phyloP scores from a whole-genome alignment of 495 filamentous ascomycete genomes.

The Penicillium paradoxum region DNA sequence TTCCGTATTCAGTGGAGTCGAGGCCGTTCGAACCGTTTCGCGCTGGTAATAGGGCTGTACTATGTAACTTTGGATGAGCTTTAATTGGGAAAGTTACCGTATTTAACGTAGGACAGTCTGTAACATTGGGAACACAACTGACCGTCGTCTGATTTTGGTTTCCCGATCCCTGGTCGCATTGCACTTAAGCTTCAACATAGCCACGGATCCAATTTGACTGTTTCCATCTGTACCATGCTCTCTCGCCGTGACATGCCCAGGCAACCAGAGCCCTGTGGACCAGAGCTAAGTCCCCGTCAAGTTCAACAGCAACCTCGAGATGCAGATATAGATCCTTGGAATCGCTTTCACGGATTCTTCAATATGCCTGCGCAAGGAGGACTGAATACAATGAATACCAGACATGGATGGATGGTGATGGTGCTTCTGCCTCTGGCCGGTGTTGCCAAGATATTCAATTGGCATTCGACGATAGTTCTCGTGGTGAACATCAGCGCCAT shows the following conservation, averaged over 20 bases:
- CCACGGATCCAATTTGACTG: not conserved
- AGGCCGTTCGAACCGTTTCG: not conserved
- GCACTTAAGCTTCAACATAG: not conserved
- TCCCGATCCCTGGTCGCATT: not conserved
- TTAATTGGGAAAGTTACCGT: conserved; percentile 6
- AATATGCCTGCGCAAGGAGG: not conserved
- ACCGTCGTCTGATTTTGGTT: not conserved
- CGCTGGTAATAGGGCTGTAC: conserved; percentile 17
- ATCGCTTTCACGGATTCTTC: not conserved
- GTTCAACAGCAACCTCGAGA: not conserved
- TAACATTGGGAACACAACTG: not conserved
- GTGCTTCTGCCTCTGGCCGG: conserved; percentile 15
- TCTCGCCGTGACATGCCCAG: not conserved
- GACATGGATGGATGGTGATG: not conserved
- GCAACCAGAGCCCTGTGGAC: not conserved
- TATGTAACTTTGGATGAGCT: conserved; percentile 3
- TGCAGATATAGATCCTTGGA: not conserved
- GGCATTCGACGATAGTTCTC: conserved; percentile 15
- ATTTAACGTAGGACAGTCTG: not conserved
- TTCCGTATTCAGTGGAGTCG: no score
- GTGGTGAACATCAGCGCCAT: conserved; percentile 20
- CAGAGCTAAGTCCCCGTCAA: not conserved
- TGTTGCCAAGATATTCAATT: conserved; percentile 11
- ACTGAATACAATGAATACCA: not conserved
- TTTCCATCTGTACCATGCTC: not conserved